A percentile compares a stretch with the other conserved stretches of the same genome.
These are phyloP conservation scores for Pichia sp. DNA, from an alignment of 1,139 yeast genomes.

Conservation along the genomic window DNA sequence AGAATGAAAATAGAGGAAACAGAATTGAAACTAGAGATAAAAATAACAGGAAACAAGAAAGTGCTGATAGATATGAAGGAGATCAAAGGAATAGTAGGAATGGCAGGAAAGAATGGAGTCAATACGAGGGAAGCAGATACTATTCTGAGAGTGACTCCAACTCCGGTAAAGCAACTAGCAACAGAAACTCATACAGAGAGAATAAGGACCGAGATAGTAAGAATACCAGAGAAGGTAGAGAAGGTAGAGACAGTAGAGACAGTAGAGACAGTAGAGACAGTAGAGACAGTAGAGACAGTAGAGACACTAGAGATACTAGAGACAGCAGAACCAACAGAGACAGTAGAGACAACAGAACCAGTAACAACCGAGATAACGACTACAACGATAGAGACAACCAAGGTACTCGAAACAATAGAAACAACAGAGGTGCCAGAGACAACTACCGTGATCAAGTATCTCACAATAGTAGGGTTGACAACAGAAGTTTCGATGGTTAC, in stretches of 20 bases:
- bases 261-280: neutral
- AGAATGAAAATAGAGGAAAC: conserved; percentile 1
- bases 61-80: neutral
- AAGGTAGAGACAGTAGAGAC: neutral
- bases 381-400: no score
- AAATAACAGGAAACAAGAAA: neutral
- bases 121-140: neutral
- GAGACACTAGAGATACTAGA: neutral
- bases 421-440: no score
- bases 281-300: neutral
- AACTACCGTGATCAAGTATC: no score
- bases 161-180: neutral
- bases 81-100: neutral
- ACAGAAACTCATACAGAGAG: neutral
- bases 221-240: neutral
- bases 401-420: no score
- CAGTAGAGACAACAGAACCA: no score
- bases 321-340: neutral
- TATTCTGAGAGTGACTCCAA: neutral
- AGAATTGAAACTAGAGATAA: neutral
- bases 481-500: no score
- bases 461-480: no score
- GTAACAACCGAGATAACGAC: no score
- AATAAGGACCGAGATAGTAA: neutral
- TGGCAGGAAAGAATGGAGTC: neutral